A percentile compares a stretch with the other conserved stretches of the same genome.
These are phyloP conservation scores for Penicillium pulvis DNA, from an alignment of 495 filamentous ascomycete species.

Conservation along the genomic window DNA sequence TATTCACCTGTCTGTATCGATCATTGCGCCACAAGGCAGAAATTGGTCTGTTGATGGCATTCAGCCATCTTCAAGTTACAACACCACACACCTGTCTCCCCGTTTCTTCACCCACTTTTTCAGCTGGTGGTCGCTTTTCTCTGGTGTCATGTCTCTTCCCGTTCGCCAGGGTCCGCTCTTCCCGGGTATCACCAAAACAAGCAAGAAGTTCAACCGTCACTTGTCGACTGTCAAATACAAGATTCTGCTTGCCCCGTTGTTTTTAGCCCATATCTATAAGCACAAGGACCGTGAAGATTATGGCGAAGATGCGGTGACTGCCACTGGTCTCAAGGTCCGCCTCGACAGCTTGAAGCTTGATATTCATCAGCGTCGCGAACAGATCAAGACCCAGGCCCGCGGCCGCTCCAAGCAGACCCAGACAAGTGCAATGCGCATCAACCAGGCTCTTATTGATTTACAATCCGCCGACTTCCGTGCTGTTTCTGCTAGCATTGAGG, in stretches of 20 bases:
- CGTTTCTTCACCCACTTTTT: constrained; percentile 99
- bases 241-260: constrained; percentile 85
- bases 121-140: constrained; percentile 96
- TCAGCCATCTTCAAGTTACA: constrained; percentile 83
- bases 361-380: constrained; percentile 90
- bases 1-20: constrained; percentile 90
- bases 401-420: constrained; percentile 69
- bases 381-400: constrained; percentile 77
- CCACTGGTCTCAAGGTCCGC: constrained; percentile 90
- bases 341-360: constrained; percentile 96
- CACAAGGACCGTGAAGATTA: constrained; percentile 94
- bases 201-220: constrained; percentile 97
- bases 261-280: constrained; percentile 96
- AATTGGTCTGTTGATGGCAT: constrained; percentile 72
- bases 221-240: constrained; percentile 98
- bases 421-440: constrained; percentile 93
- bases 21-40: constrained; percentile 77
- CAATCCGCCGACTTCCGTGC: constrained; percentile 91
- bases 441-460: constrained; percentile 88
- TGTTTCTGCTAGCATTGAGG: constrained; percentile 85
- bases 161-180: constrained; percentile 89
- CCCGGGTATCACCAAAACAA: constrained; percentile 90
- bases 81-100: constrained; percentile 88
- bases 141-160: constrained; percentile 90
- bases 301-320: constrained; percentile 76